phyloP scores from a whole-genome alignment of 1,284 basidiomycete genomes.

The Schizopora paradoxa region DNA sequence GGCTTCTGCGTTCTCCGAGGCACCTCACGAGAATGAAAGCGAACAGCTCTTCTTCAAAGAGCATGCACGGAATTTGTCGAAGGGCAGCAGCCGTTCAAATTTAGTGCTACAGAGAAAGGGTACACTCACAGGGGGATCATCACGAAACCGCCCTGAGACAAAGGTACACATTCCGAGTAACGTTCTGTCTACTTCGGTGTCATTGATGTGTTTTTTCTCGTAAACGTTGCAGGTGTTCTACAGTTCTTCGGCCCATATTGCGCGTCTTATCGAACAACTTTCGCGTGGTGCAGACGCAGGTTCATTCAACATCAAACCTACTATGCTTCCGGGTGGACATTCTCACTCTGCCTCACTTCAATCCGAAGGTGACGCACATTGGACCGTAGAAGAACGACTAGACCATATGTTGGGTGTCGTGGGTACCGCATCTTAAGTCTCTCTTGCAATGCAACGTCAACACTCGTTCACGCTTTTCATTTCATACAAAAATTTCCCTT shows the following conservation, averaged over 20 bases:
- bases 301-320: constrained; percentile 64
- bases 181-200: constrained; percentile 14
- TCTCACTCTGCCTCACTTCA: constrained; percentile 52
- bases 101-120: constrained; percentile 56
- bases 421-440: constrained; percentile 29
- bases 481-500: constrained; percentile 8
- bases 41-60: constrained; percentile 71
- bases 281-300: constrained; percentile 74
- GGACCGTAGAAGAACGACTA: constrained; percentile 69
- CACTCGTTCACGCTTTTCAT: constrained; percentile 20
- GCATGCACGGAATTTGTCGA: constrained; percentile 60
- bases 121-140: constrained; percentile 39
- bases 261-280: constrained; percentile 72
- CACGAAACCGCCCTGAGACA: constrained; percentile 71
- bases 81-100: constrained; percentile 53
- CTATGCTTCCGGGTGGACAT: constrained; percentile 36
- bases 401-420: constrained; percentile 68
- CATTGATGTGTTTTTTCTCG: constrained; percentile 19
- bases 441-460: too few species aligned
- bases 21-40: constrained; percentile 43
- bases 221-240: constrained; percentile 66
- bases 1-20: constrained; percentile 64
- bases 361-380: constrained; percentile 55
- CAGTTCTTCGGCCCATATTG: constrained; percentile 71
- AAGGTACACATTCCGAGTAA: constrained; percentile 47